Conservation (phyloP, 1,284 basidiomycete species). For the Thecaphora thlaspeos region DNA sequence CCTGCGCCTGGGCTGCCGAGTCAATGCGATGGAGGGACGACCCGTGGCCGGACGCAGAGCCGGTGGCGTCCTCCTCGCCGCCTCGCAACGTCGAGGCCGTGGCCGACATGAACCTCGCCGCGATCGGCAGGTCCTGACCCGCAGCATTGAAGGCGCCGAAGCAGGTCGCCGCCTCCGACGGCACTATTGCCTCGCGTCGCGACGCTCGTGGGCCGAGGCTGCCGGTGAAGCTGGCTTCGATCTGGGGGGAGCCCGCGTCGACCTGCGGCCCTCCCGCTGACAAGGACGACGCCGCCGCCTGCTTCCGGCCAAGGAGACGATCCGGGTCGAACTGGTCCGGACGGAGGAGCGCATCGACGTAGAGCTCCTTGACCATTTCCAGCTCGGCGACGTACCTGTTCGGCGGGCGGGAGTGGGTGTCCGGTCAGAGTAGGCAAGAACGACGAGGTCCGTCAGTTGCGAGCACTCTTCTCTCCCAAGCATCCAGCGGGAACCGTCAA, state of each 20-base stretch:
- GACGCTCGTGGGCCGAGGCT: too few species aligned
- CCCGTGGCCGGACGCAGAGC: constrained; percentile 1
- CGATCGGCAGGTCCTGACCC: constrained; percentile 35
- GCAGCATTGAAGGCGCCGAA: too few species aligned
- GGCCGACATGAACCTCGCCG: constrained; percentile 39
- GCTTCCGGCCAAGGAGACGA: constrained; percentile 7
- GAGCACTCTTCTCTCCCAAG: too few species aligned
- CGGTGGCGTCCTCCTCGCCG: neutral
- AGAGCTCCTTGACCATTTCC: constrained; percentile 84
- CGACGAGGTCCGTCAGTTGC: too few species aligned
- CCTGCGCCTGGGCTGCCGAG: constrained; percentile 4
- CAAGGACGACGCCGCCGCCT: too few species aligned
- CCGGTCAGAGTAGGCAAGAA: too few species aligned
- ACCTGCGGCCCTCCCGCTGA: too few species aligned
- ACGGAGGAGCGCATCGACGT: constrained; percentile 85
- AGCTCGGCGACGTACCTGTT: constrained; percentile 88
- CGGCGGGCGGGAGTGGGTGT: too few species aligned
- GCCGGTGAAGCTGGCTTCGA: neutral
- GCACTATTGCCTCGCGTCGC: too few species aligned
- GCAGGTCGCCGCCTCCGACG: too few species aligned
- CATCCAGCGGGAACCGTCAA: too few species aligned
- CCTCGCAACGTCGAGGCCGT: neutral
- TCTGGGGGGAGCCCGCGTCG: neutral
- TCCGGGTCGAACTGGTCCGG: constrained; percentile 53
- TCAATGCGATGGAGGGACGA: neutral